Evolutionary conservation across 1,139 yeast species (phyloP), one percentile per base, ranked within the genome.

Genomic region (Pichia sp.): DNA sequence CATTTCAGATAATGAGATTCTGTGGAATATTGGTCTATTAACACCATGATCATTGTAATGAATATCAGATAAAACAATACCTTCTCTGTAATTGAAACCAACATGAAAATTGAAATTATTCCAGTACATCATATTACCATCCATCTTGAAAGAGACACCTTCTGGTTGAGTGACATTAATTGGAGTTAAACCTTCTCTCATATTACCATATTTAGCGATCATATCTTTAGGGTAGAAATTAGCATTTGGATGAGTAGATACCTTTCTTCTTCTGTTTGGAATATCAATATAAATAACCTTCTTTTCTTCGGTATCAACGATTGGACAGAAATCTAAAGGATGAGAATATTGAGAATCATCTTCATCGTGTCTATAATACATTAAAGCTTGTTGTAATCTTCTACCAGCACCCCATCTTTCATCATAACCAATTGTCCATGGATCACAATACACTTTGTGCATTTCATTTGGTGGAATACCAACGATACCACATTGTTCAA

Each of bases 81-180:
- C 95, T 71, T 86, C 95, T 71, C 95, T 79, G 72, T 84, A 83
- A 73, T 86, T 86, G 78, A 86, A 85, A 42, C 95, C 93, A 67
- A 86, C 74, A 69, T 86, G 93, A 72, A 86, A 76, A 56, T 77
- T 75, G 73, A 81, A 85, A 70, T 85, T 85, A 56, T 86, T 83
- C 95, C 95, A 86, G 57, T 75, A 75, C 76, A 86, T 81, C 49
- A 80, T 75, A 63, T 83, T 77, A 48, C 89, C 90, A 49, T 75
- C 74, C 80, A 85, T 75, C 56, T 75, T 74, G 73, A 86, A 86
- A 10, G 90, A 84, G 52, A 85, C 93, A 53, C 95, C 95, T 56
- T 84, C 83, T 53, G 95, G 95, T 69, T 86, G 95, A 50, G 85
- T 77, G 49, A 86, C 77, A 60, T 81, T 75, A 66, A 81, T 80